These are phyloP conservation scores for Nymphaea colorata DNA, from an alignment of 164 flowering plant species.

Conservation along the genomic window DNA sequence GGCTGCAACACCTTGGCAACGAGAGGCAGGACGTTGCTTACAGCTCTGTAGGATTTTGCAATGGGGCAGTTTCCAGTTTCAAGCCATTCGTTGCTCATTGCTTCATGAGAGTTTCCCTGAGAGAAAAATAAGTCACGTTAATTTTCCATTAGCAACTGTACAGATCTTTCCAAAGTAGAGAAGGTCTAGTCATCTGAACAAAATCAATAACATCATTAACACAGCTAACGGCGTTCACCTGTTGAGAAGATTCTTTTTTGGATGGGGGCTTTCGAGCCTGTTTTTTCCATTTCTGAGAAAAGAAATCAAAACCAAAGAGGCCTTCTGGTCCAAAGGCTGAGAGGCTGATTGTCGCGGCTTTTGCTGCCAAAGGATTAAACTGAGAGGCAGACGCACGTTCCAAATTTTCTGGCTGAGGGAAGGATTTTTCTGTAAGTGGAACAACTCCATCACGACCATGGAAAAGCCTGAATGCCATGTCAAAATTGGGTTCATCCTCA, in stretches of 20 bases:
- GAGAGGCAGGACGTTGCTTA: slow-evolving; percentile 53
- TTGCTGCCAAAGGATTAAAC: slow-evolving; percentile 66
- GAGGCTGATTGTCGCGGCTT: slow-evolving; percentile 62
- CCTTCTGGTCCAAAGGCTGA: slow-evolving; percentile 71
- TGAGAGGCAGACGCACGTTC: slow-evolving; percentile 20
- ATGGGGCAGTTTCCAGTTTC: slow-evolving; percentile 76
- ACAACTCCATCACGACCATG: slow-evolving; percentile 81
- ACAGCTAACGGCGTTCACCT: slow-evolving; percentile 19
- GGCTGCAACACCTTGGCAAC: slow-evolving; percentile 59
- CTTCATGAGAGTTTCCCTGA: slow-evolving; percentile 37
- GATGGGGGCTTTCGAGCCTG: slow-evolving; percentile 30
- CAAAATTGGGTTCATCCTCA: slow-evolving; percentile 77
- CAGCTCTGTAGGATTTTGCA: slow-evolving; percentile 73
- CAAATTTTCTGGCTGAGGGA: slow-evolving; percentile 5
- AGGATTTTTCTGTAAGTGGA: slow-evolving; percentile 41
- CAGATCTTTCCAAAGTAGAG: background rate
- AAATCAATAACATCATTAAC: no score
- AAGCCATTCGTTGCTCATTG: slow-evolving; percentile 63
- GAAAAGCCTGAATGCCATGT: slow-evolving; percentile 53
- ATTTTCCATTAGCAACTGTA: background rate
- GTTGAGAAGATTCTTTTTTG: slow-evolving; percentile 23
- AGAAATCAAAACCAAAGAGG: slow-evolving; percentile 54
- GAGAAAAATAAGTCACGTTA: background rate
- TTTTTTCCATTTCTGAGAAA: slow-evolving; percentile 42
- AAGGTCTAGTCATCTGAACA: no score